Evolutionary conservation across 306 rosid species (phyloP), one percentile per base, ranked within the genome.

Genomic region (Casuarina equisetifolia): DNA sequence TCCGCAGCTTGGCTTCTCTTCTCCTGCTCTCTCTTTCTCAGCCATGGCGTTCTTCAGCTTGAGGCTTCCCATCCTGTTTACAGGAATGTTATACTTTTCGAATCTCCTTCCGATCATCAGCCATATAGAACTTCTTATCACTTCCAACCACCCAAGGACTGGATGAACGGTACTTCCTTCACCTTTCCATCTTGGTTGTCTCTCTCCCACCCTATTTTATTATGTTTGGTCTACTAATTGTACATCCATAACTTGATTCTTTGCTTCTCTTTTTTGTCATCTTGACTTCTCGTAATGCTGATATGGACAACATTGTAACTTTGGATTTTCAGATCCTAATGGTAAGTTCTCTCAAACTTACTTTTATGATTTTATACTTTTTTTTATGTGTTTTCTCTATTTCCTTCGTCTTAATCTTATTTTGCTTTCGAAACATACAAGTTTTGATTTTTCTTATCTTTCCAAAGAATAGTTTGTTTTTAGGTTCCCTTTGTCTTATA

Each of bases 51-150:
- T 77, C 57, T 82, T 58, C 77, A 80, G 70, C 83, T 84, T 75
- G 79, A 91, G 82, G 93, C 95, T 54, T 84, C 84, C 25, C 97
- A 91, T 83, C 80, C 85, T 77, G 85, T 83, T 78, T 85, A 79
- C 43, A 67, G n/a, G 78, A 57, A 72, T 68, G 89, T 89, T 78
- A 62, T 87, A 40, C 67, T 76, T 50, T 50, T 74, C 2, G 76
- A 83, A 45, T 42, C 83, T 42, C 10, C 71, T 76, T 66, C 93
- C n/a, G 13, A 76, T 3, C 32, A 78, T 42, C 87, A 91, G 44
- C 94, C 98, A 51, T 87, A 89, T 11, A 91, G 96, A 87, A 93
- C 98, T 76, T 81, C 88, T 58, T 93, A 91, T 75, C 98, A 91
- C 71, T 93, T 93, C 72, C 98, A 93, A 68, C 98, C 98, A 77